These are phyloP conservation scores for Vaccinium corymbosum DNA, from an alignment of 148 eudicot species.

Conservation along the genomic window DNA sequence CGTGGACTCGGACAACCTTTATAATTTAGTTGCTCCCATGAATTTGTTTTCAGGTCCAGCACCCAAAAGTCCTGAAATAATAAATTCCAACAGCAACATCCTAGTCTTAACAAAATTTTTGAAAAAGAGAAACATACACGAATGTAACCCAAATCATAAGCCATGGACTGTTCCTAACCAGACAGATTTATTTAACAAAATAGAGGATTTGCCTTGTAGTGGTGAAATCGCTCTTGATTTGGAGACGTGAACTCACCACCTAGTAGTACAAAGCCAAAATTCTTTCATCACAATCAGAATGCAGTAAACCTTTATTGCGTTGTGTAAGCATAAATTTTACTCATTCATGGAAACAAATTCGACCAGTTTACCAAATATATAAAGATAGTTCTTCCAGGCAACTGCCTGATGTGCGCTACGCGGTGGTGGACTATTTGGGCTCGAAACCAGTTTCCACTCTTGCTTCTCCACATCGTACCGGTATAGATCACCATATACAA, in stretches of 20 bases:
- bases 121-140: background rate
- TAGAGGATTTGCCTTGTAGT: slow-evolving; percentile 63
- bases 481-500: slow-evolving; percentile 90
- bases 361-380: slow-evolving; percentile 58
- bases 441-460: slow-evolving; percentile 88
- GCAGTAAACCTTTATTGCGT: background rate
- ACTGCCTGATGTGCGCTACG: slow-evolving; percentile 98
- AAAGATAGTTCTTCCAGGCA: slow-evolving; percentile 94
- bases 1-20: slow-evolving; percentile 98
- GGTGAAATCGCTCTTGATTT: slow-evolving; percentile 97
- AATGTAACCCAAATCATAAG: background rate
- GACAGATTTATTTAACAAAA: background rate
- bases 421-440: slow-evolving; percentile 99
- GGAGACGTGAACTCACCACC: slow-evolving; percentile 99
- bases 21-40: slow-evolving; percentile 95
- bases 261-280: slow-evolving; percentile 23
- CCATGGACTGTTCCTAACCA: background rate
- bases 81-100: background rate
- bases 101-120: background rate
- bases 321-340: background rate
- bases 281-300: slow-evolving; percentile 4
- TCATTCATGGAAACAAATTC: background rate
- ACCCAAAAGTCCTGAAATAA: slow-evolving; percentile 81
- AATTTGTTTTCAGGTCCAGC: slow-evolving; percentile 94
- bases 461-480: slow-evolving; percentile 89